Conservation (phyloP, 1,139 yeast species). For the Candida frijolesensis region DNA sequence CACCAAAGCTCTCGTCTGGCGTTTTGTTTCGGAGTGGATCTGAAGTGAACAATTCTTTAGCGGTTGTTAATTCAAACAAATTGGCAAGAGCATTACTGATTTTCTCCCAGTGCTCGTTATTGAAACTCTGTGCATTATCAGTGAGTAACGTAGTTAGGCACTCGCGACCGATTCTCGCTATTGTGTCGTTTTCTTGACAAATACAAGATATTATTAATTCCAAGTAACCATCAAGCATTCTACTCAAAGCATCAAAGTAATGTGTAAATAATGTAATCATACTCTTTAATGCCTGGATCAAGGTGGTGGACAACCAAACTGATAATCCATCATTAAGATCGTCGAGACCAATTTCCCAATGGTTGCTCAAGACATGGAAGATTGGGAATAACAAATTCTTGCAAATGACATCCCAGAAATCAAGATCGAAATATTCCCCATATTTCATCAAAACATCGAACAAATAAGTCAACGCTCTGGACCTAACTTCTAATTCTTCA, state of each 20-base stretch:
- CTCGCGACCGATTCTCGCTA: slow-evolving; percentile 90
- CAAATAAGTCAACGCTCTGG: slow-evolving; percentile 79
- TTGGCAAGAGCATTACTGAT: slow-evolving; percentile 63
- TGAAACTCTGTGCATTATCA: slow-evolving; percentile 71
- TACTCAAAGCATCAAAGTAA: slow-evolving; percentile 73
- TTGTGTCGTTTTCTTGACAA: slow-evolving; percentile 95
- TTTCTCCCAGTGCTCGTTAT: slow-evolving; percentile 71
- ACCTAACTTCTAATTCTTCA: slow-evolving; percentile 90
- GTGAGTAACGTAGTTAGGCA: slow-evolving; percentile 79
- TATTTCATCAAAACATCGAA: slow-evolving; percentile 80
- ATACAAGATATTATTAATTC: slow-evolving; percentile 82
- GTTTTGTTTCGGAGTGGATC: slow-evolving; percentile 52
- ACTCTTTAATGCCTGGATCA: slow-evolving; percentile 91
- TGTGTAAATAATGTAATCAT: slow-evolving; percentile 82
- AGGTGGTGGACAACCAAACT: slow-evolving; percentile 94
- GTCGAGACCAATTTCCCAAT: slow-evolving; percentile 71
- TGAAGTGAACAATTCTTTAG: slow-evolving; percentile 75
- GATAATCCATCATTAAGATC: slow-evolving; percentile 69
- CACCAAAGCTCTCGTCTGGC: slow-evolving; percentile 5
- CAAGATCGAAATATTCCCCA: slow-evolving; percentile 72
- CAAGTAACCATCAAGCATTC: slow-evolving; percentile 76
- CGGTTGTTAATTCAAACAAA: slow-evolving; percentile 82
- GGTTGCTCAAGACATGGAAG: slow-evolving; percentile 74
- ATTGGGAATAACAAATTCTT: slow-evolving; percentile 84
- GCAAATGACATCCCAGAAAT: slow-evolving; percentile 84